These are phyloP conservation scores for Fusarium continuum DNA, from an alignment of 2,329 filamentous ascomycete genomes.

Conservation along the genomic window DNA sequence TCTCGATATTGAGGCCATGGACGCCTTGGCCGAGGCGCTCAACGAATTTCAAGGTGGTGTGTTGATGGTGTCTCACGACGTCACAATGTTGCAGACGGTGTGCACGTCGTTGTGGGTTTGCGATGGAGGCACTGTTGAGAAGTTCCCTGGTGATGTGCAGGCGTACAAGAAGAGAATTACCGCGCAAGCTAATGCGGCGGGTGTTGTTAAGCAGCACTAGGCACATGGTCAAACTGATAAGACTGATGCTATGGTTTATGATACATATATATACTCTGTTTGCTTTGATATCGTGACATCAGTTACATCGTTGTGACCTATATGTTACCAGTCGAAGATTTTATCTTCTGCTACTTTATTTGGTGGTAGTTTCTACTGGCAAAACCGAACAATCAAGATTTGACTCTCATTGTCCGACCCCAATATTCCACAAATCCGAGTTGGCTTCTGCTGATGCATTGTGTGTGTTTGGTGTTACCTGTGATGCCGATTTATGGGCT, in stretches of 20 bases:
- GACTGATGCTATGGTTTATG: background rate
- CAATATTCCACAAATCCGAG: background rate
- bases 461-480: slow-evolving; percentile 24
- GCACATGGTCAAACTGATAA: slow-evolving; percentile 13
- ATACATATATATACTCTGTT: background rate
- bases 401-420: slow-evolving; percentile 7
- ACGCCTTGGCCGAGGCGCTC: slow-evolving; percentile 86
- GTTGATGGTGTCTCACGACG: slow-evolving; percentile 98
- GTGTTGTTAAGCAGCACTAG: slow-evolving; percentile 78
- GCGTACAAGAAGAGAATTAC: slow-evolving; percentile 97
- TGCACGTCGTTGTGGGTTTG: slow-evolving; percentile 97
- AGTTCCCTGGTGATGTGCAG: slow-evolving; percentile 94
- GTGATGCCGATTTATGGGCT: slow-evolving; percentile 4
- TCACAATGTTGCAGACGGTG: slow-evolving; percentile 97
- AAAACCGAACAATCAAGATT: slow-evolving; percentile 7
- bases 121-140: slow-evolving; percentile 91
- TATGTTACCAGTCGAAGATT: background rate
- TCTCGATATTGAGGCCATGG: slow-evolving; percentile 99
- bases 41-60: slow-evolving; percentile 92
- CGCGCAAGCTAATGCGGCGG: slow-evolving; percentile 85
- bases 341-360: background rate
- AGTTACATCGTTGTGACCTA: background rate
- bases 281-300: background rate
- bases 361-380: background rate
- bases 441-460: background rate